Base-by-base conservation (phyloP, 2,329 filamentous ascomycete species). In the Hawksworthiomyces lignivorus region DNA sequence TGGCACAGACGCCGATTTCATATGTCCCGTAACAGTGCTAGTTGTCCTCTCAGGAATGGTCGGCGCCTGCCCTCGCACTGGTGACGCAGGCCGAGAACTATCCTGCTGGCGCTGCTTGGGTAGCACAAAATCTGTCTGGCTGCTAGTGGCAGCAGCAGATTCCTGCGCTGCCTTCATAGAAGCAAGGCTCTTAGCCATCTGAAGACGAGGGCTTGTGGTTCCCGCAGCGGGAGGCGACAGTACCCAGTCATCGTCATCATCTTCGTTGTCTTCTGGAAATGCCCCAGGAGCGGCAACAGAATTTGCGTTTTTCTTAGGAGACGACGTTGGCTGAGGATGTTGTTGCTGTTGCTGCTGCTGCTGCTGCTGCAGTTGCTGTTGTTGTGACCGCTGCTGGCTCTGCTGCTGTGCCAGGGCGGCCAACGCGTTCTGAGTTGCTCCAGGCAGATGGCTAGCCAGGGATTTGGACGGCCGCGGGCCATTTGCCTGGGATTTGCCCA, bases 241-340 rank as follows among this genome's bases (percentile, higher is more conserved):
- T 50, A 81, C 80, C 79, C 77, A 82, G 44, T 81, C 76, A 36
- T 78, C 75, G n/a, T 76, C 70, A 18, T 73, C 73, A 37, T 77
- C 73, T 36, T 35, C 33, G 3, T 44, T 41, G 3, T 47, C 45
- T 38, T 72, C 67, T 0, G 77, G 75, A 51, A 82, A 82, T 12
- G 76, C 73, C 7, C 76, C 77, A 14, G 77, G 77, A 1, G 75
- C 74, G 8, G 55, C 46, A 7, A 53, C 51, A 2, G 57, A 45
- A 6, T 35, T 35, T 1, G 17, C 30, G 5, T 8, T 31, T 27
- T 34, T 28, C 37, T 43, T 46, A 2, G 49, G 43, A 5, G 45
- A 46, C 8, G 36, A 28, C 15, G 26, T 20, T 4, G 36, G 30
- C 7, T 21, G 32, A 10, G 36, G 32, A 12, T 41, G 36, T 12